Evolutionary conservation across 2,329 filamentous ascomycete genomes (phyloP).

Genomic region (Emericellopsis atlantica): DNA sequence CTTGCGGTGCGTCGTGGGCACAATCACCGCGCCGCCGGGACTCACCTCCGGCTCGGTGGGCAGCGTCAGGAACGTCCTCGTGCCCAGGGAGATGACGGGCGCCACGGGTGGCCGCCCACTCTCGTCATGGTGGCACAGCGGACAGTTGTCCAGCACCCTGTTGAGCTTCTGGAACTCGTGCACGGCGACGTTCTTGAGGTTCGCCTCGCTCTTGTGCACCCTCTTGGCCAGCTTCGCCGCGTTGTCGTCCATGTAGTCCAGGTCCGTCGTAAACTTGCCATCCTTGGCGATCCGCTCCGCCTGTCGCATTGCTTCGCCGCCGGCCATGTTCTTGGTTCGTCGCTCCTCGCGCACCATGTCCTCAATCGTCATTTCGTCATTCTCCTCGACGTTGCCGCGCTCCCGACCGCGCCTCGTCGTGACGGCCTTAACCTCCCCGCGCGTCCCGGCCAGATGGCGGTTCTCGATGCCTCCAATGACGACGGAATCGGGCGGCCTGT

Average conservation of each 20-base stretch:
- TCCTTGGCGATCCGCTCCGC: slow-evolving; percentile 94
- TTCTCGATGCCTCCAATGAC: slow-evolving; percentile 83
- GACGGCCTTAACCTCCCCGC: slow-evolving; percentile 63
- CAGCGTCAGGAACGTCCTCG: slow-evolving; percentile 76
- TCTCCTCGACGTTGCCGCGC: slow-evolving; percentile 74
- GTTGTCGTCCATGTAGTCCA: slow-evolving; percentile 97
- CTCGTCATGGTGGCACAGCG: slow-evolving; percentile 88
- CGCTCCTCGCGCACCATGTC: slow-evolving; percentile 96
- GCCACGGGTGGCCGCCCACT: slow-evolving; percentile 60
- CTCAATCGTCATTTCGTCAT: slow-evolving; percentile 90
- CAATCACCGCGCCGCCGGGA: slow-evolving; percentile 74
- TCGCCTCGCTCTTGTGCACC: slow-evolving; percentile 77
- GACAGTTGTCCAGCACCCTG: slow-evolving; percentile 72
- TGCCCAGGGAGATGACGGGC: slow-evolving; percentile 75
- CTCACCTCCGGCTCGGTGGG: slow-evolving; percentile 81
- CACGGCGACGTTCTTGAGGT: slow-evolving; percentile 79
- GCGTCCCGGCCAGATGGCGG: slow-evolving; percentile 66
- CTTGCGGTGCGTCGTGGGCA: slow-evolving; percentile 71
- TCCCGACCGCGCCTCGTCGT: slow-evolving; percentile 73
- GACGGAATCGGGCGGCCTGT: slow-evolving; percentile 49
- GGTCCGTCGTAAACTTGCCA: slow-evolving; percentile 75
- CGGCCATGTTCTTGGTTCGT: slow-evolving; percentile 63
- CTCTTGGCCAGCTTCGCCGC: slow-evolving; percentile 77
- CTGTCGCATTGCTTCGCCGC: slow-evolving; percentile 69
- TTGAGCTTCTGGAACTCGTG: slow-evolving; percentile 84